Evolutionary conservation across 2,329 filamentous ascomycete genomes (phyloP).

Genomic region (Colletotrichum godetiae): DNA sequence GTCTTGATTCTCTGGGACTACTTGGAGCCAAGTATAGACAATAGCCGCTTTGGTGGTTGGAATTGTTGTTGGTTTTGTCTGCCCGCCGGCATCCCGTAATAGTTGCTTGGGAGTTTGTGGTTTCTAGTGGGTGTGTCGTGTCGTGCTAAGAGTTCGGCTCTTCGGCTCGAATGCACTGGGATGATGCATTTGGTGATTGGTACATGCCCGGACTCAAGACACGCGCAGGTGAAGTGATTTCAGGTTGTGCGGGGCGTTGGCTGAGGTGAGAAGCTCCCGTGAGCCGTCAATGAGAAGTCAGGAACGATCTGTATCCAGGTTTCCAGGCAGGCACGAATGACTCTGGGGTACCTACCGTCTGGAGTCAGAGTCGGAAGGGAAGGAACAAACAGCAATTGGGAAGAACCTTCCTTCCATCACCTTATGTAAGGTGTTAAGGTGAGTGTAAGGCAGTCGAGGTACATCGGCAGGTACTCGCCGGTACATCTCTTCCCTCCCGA

Average conservation of each 20-base stretch:
- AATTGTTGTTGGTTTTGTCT: constrained; percentile 1
- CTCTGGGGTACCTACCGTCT: too few relatives aligned
- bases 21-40: background rate
- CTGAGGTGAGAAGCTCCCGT: background rate
- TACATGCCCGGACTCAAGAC: background rate
- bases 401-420: too few relatives aligned
- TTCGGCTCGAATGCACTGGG: background rate
- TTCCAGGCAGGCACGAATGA: background rate
- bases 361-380: too few relatives aligned
- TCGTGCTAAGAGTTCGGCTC: background rate
- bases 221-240: background rate
- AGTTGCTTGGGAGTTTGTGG: background rate
- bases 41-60: constrained; percentile 16
- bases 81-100: background rate
- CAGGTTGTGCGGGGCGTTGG: background rate
- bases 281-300: background rate
- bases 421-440: background rate
- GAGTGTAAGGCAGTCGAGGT: background rate
- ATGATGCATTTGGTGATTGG: background rate
- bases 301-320: background rate
- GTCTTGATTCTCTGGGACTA: background rate
- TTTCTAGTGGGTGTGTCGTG: background rate
- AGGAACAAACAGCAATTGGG: too few relatives aligned
- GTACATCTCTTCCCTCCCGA: background rate
- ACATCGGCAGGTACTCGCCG: background rate